Evolutionary conservation across 2,329 filamentous ascomycete genomes (phyloP).

Genomic region (Cladobotryum mycophilum): DNA sequence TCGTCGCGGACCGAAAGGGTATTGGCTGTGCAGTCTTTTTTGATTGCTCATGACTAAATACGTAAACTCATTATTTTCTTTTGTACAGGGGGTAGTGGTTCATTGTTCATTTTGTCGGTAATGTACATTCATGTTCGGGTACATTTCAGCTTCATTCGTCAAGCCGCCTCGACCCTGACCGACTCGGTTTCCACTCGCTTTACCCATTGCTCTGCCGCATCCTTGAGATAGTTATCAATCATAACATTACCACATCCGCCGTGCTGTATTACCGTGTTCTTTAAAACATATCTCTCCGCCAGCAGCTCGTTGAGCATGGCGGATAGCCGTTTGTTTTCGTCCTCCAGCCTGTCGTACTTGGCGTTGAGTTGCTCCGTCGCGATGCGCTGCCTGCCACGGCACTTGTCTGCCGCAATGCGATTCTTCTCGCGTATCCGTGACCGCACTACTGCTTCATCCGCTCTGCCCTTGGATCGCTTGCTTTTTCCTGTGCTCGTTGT

Average conservation of each 20-base stretch:
- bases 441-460: conserved; percentile 2
- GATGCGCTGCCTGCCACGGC: conserved; percentile 9
- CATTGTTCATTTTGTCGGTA: not conserved
- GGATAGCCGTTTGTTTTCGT: conserved; percentile 2
- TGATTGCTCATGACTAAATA: too few relatives aligned
- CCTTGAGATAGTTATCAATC: conserved; percentile 8
- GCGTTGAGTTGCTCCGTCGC: conserved; percentile 4
- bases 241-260: conserved; percentile 6
- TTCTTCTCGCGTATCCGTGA: conserved; percentile 11
- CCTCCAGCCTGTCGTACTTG: conserved; percentile 4
- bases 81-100: too few relatives aligned
- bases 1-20: too few relatives aligned
- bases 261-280: conserved; percentile 11
- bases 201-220: conserved; percentile 8
- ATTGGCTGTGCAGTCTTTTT: too few relatives aligned
- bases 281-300: conserved; percentile 6
- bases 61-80: too few relatives aligned
- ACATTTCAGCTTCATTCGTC: not conserved
- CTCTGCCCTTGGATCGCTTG: conserved; percentile 1
- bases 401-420: conserved; percentile 10
- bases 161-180: conserved; percentile 8
- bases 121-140: not conserved
- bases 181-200: conserved; percentile 6
- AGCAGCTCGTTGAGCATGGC: conserved; percentile 5
- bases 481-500: not conserved